These are phyloP conservation scores for Teratosphaeriaceae sp. DNA, from an alignment of 2,329 filamentous ascomycete genomes.

Conservation along the genomic window DNA sequence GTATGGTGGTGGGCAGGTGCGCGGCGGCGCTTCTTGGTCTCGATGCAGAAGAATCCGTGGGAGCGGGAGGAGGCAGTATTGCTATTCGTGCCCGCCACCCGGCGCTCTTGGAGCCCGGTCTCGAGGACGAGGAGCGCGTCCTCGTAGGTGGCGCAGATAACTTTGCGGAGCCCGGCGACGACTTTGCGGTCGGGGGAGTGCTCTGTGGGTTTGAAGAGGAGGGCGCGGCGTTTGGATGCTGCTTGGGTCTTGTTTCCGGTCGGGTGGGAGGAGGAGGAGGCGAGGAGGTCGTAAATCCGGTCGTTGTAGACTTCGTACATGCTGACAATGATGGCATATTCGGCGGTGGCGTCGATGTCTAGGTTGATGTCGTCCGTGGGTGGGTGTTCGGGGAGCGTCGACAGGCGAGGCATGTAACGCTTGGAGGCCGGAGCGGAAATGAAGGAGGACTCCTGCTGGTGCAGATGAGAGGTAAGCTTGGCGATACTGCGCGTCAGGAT, in stretches of 20 bases:
- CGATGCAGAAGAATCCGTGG: conserved; percentile 93
- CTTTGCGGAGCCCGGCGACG: conserved; percentile 83
- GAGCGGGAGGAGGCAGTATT: conserved; percentile 90
- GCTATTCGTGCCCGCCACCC: conserved; percentile 83
- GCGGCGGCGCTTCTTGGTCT: conserved; percentile 74
- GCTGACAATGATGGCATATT: conserved; percentile 83
- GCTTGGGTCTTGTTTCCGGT: conserved; percentile 41
- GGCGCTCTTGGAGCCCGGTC: conserved; percentile 77
- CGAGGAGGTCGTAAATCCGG: conserved; percentile 88
- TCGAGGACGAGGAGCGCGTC: conserved; percentile 89
- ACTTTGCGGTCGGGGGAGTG: conserved; percentile 85
- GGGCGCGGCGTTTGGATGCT: conserved; percentile 61
- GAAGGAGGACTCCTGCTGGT: conserved; percentile 31
- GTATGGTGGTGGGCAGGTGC: neutral
- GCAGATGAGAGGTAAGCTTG: conserved; percentile 23
- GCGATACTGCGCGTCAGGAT: conserved; percentile 20
- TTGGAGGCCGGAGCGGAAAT: conserved; percentile 42
- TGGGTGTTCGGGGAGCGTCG: conserved; percentile 65
- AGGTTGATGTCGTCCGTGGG: conserved; percentile 66
- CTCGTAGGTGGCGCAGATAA: conserved; percentile 73
- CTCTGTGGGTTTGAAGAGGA: conserved; percentile 91
- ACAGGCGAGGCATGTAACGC: conserved; percentile 58
- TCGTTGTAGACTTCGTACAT: conserved; percentile 99
- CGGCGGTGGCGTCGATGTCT: conserved; percentile 59
- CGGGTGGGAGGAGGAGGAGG: conserved; percentile 51